A percentile compares a stretch with the other conserved stretches of the same genome.
These are phyloP conservation scores for Excoecaria agallocha DNA, from an alignment of 345 rosid species.

Conservation along the genomic window DNA sequence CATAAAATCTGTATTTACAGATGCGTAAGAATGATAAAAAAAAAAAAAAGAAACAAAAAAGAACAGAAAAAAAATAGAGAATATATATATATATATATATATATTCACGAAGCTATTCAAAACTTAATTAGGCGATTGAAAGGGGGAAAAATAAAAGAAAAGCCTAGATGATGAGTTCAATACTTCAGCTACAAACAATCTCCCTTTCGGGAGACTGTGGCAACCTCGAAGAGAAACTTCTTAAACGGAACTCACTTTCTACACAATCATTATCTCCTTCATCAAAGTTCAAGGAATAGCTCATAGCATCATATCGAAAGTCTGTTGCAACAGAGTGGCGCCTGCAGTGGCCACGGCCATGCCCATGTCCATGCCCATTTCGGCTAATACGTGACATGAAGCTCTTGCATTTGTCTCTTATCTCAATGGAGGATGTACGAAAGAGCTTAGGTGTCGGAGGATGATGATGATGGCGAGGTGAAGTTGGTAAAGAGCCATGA, in stretches of 20 bases:
- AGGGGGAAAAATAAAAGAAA: too few species aligned
- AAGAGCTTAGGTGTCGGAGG: slow-evolving; percentile 1
- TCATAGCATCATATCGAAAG: slow-evolving; percentile 39
- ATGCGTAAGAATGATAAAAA: too few species aligned
- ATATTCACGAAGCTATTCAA: too few species aligned
- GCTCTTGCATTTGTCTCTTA: slow-evolving; percentile 23
- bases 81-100: too few species aligned
- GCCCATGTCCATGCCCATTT: too few species aligned
- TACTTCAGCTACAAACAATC: too few species aligned
- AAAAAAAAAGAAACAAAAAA: too few species aligned
- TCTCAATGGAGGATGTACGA: slow-evolving; percentile 17
- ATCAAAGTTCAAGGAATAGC: slow-evolving; percentile 51
- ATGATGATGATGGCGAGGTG: too few species aligned
- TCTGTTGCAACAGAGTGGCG: slow-evolving; percentile 31
- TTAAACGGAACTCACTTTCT: slow-evolving; percentile 3
- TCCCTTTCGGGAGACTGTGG: slow-evolving; percentile 28
- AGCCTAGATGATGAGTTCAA: too few species aligned
- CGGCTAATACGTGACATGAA: slow-evolving; percentile 28
- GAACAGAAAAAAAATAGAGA: too few species aligned
- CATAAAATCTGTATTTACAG: too few species aligned
- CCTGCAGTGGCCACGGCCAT: slow-evolving; percentile 10
- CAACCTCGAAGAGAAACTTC: slow-evolving; percentile 33
- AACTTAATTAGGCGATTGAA: too few species aligned
- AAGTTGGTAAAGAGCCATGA: not conserved
- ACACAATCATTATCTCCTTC: slow-evolving; percentile 16